phyloP scores from a whole-genome alignment of 2,329 filamentous ascomycete species.

The Clonostachys byssicola region DNA sequence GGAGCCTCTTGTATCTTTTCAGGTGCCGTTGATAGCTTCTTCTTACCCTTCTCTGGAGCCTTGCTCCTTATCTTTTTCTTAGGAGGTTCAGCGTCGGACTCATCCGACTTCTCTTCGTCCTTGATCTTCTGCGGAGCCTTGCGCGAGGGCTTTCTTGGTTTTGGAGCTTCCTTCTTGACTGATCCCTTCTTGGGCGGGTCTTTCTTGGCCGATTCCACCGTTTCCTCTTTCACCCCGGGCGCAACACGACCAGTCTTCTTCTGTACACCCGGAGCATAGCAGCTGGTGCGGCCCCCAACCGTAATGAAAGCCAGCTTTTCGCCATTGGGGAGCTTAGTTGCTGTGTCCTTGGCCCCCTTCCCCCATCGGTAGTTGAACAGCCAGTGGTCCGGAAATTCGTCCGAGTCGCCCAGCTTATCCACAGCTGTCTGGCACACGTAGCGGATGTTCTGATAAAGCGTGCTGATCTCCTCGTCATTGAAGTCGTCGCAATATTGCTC shows the following conservation, averaged over 20 bases:
- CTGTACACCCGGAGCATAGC: constrained; percentile 79
- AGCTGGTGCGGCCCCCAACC: constrained; percentile 88
- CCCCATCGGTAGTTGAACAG: constrained; percentile 86
- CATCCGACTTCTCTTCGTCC: not conserved
- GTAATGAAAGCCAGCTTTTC: constrained; percentile 82
- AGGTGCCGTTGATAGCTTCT: no score
- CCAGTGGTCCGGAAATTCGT: constrained; percentile 83
- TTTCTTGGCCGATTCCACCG: constrained; percentile 19
- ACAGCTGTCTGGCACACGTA: constrained; percentile 79
- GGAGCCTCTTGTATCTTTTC: not conserved
- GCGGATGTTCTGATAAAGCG: constrained; percentile 68
- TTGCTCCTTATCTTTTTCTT: not conserved
- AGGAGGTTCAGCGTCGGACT: not conserved
- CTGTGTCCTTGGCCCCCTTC: constrained; percentile 74
- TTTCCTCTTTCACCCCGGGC: constrained; percentile 36
- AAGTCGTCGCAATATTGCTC: constrained; percentile 91
- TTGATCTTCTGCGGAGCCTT: constrained; percentile 10
- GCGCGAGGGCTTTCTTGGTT: not conserved
- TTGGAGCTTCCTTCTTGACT: constrained; percentile 6
- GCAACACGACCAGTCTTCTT: constrained; percentile 62
- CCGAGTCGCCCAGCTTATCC: constrained; percentile 74
- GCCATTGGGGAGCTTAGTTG: constrained; percentile 71
- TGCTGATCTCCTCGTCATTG: constrained; percentile 63
- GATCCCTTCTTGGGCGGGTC: constrained; percentile 8
- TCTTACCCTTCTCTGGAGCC: no score